A percentile compares a stretch with the other conserved stretches of the same genome.
Evolutionary conservation across 108 stramenopile species (phyloP).

Genomic region (Pseudonitzschia multiseries): DNA sequence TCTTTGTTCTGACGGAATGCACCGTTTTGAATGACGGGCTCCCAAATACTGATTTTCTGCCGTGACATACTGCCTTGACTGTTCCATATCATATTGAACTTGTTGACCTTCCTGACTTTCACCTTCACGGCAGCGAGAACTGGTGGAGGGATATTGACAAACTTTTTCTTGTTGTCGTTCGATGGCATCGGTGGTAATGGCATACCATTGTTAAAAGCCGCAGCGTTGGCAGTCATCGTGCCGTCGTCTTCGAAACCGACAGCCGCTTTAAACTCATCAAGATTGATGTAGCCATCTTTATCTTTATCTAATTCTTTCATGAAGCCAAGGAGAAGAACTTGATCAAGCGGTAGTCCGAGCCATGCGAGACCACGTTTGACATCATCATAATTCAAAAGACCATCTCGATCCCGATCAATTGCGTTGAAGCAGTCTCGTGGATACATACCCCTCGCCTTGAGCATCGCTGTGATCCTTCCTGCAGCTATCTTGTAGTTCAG

Average conservation of each 20-base stretch:
- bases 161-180: slow-evolving; percentile 60
- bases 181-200: slow-evolving; percentile 81
- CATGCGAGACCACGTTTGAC: slow-evolving; percentile 94
- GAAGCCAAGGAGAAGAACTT: slow-evolving; percentile 79
- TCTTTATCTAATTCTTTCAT: slow-evolving; percentile 94
- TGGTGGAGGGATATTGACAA: slow-evolving; percentile 82
- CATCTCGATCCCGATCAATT: slow-evolving; percentile 93
- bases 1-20: slow-evolving; percentile 81
- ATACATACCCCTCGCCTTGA: slow-evolving; percentile 93
- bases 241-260: slow-evolving; percentile 90
- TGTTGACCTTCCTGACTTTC: slow-evolving; percentile 88
- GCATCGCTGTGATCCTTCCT: slow-evolving; percentile 85
- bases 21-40: slow-evolving; percentile 65
- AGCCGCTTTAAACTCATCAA: slow-evolving; percentile 95
- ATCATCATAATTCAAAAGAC: slow-evolving; percentile 91
- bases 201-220: slow-evolving; percentile 73
- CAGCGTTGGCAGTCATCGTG: slow-evolving; percentile 44
- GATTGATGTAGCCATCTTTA: slow-evolving; percentile 90
- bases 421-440: slow-evolving; percentile 95
- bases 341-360: slow-evolving; percentile 87
- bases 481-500: slow-evolving; percentile 94
- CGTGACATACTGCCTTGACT: slow-evolving; percentile 94
- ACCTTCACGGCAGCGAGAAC: slow-evolving; percentile 90
- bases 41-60: slow-evolving; percentile 92
- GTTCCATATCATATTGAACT: slow-evolving; percentile 87